A percentile compares a stretch with the other conserved stretches of the same genome.
Evolutionary conservation across 139 green algal species (phyloP).

Genomic region (Zygnema circumcarinatum): DNA sequence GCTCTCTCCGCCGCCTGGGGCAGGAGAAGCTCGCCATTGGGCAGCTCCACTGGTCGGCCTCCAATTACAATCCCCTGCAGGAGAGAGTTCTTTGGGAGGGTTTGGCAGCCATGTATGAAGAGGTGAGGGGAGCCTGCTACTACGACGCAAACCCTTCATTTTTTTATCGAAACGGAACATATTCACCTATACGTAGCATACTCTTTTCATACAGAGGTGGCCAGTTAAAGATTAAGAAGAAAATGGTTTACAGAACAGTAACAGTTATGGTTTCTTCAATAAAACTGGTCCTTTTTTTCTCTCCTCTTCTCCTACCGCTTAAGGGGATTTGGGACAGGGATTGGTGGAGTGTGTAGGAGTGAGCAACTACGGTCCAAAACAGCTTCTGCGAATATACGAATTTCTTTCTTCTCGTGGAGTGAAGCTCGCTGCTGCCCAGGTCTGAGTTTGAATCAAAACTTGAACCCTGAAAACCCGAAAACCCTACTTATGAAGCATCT

Average conservation of each 20-base stretch:
- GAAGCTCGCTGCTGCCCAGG: slow-evolving; percentile 81
- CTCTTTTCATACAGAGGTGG: no score
- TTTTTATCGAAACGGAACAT: no score
- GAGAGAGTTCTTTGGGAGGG: slow-evolving; percentile 62
- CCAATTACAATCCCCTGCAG: slow-evolving; percentile 65
- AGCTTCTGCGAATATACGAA: slow-evolving; percentile 64
- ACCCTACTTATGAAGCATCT: neutral
- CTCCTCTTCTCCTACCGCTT: no score
- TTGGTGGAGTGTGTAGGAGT: slow-evolving; percentile 60
- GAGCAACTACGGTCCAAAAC: slow-evolving; percentile 66
- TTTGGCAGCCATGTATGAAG: slow-evolving; percentile 58
- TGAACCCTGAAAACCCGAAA: neutral
- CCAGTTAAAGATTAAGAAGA: no score
- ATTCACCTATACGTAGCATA: no score
- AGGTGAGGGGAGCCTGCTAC: slow-evolving; percentile 20
- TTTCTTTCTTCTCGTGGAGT: slow-evolving; percentile 78
- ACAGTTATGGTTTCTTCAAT: no score
- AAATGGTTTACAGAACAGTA: no score
- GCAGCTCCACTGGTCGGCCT: slow-evolving; percentile 75
- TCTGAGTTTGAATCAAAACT: no score
- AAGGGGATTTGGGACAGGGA: no score
- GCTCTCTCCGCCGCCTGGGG: slow-evolving; percentile 19
- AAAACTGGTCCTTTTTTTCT: no score
- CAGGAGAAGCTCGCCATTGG: slow-evolving; percentile 61
- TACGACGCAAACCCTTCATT: no score